Evolutionary conservation across 805 yeast species (phyloP), one percentile per base, ranked within the genome.

Genomic region (Hanseniaspora taiwanica): DNA sequence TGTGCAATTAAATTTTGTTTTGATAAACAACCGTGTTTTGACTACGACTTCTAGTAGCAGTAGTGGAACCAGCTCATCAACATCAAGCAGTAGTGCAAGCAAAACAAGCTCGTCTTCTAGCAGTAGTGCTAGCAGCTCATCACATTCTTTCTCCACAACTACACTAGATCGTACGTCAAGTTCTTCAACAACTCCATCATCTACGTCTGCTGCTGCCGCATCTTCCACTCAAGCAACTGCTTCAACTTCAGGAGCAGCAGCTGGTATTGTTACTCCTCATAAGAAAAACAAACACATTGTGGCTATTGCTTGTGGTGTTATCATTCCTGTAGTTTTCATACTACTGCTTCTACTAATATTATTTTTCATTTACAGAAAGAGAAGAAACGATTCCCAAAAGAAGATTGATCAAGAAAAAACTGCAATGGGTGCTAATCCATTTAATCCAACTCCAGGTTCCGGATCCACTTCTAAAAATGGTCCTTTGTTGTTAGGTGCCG

Each of bases 271-370:
- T 4, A 14, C 27, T 13, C 38, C 14, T 18, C 39, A 40, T 13
- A 50, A 48, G n/a, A 50, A 49, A 6, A 60, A 59, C 35, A 66
- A 64, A 39, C 78, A 72, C 47, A 71, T 72, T 2, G 64, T 83
- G n/a, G 95, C 94, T 0, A 81, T 89, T 53, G 94, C 87, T 1
- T 70, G 87, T 44, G 96, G 96, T 41, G 87, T 82, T n/a, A 83
- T 80, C 2, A 69, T 91, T 36, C 94, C 95, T 1, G 60, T 74
- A 3, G 69, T 69, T 2, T 49, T 81, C 0, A 49, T 76, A 7
- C 48, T 75, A 2, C 68, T 74, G 0, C 65, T 64, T 0, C 38
- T 71, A 1, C 24, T 78, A 2, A 38, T 84, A 4, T 62, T 79
- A 45, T 65, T 71, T 48, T 73, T 83, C 51, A 76, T 76, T 50